Evolutionary conservation across 1,284 basidiomycete species (phyloP), one percentile per base, ranked within the genome.

Genomic region (Termitomyces sp.): DNA sequence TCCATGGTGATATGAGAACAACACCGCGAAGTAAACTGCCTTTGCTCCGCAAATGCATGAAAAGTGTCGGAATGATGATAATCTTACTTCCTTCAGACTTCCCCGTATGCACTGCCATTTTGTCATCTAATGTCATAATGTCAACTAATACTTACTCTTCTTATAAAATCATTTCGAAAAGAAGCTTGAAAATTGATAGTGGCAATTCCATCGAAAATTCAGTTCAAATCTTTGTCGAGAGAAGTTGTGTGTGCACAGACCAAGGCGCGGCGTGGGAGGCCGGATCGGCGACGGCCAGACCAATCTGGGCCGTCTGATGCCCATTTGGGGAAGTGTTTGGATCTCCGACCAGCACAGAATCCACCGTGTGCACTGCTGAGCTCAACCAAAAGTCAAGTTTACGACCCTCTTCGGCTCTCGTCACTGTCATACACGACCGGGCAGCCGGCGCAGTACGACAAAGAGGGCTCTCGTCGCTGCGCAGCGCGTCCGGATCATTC

Each of bases 261-360:
- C 66, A 58, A n/a, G 33, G 19, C 43, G 30, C 45, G 12, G 55
- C 57, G 46, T 43, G 40, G 53, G 39, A 38, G 33, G 41, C 53
- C 53, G 53, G 40, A 49, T 38, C 47, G 34, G 47, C 24, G 47
- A 28, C 24, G 28, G 34, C 42, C 42, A 43, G 55, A 41, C 57
- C 57, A 52, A 38, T 60, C 54, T 50, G 55, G 61, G 53, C 50
- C 54, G 57, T 41, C 9, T 53, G 58, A 40, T 55, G 53, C 40
- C 67, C 64, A 59, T 60, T 67, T 61, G 61, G 56, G 66, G 63
- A 61, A 66, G 28, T 42, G 56, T 48, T 71, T 71, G 38, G 58
- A 67, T 60, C 65, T 68, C 70, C 67, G 70, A 62, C 58, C 38
- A 41, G 44, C 59, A 55, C 61, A 62, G 55, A 50, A 54, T 58